Evolutionary conservation across 2,329 filamentous ascomycete genomes (phyloP), one percentile per base, ranked within the genome.

Genomic region (Aspergillus uvarum): DNA sequence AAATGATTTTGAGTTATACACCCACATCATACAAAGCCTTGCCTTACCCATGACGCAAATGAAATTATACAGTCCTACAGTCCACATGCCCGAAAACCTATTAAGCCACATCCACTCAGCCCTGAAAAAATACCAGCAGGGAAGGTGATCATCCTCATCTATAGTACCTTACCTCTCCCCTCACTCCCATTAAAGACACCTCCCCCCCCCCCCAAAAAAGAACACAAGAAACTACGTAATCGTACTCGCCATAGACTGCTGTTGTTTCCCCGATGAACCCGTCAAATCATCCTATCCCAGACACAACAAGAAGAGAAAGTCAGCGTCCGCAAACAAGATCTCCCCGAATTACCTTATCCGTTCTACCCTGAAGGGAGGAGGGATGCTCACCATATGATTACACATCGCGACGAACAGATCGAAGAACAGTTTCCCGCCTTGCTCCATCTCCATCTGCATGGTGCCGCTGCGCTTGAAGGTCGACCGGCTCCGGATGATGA

Each of bases 391-490:
- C 72, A 96, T 90, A 72, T 96, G 91, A 74, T 96, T 96, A 78
- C 90, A 92, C 78, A 96, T 86, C 19, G 93, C 92, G 54, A 96
- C 93, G 74, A 96, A 97, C 49, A 96, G 82, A 73, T 96, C 93
- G 73, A 96, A 97, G 80, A 96, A 96, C 60, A 96, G 82, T 71
- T 90, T 90, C 56, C 91, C 91, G 29, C 93, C 93, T 63, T 87
- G 86, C 75, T 90, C 90, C 92, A 97, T 96, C 80, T 96, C 92
- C 67, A 91, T 86, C 78, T 96, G 93, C 92, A 96, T 96, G 3
- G 92, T 96, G 57, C 92, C 92, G 76, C 92, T 96, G 58, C 91
- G 85, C 82, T 96, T 96, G 79, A 97, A 96, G 2, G 91, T 96
- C 72, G 86, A 85, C 66, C 93, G 86, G 68, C 89, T 91, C 65